Percentiles rank a stretch among this genome's conserved stretches.
Evolutionary conservation across 1,284 basidiomycete species (phyloP).

Genomic region (Ganoderma meredithae): DNA sequence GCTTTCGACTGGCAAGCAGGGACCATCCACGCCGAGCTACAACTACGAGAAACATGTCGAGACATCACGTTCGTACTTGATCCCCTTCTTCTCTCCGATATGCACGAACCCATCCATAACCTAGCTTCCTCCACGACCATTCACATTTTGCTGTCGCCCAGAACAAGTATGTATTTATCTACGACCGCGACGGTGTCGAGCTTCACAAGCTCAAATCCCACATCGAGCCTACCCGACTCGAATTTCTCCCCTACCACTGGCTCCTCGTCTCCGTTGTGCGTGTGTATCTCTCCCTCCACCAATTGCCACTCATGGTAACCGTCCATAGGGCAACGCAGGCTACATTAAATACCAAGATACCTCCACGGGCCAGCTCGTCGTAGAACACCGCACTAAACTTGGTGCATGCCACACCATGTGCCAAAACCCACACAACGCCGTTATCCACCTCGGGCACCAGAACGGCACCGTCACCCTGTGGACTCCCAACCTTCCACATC

Average conservation of each 20-base stretch:
- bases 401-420: constrained; percentile 89
- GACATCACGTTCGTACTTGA: constrained; percentile 82
- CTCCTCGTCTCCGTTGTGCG: constrained; percentile 85
- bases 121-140: constrained; percentile 93
- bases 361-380: constrained; percentile 89
- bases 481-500: constrained; percentile 93
- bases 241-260: constrained; percentile 97
- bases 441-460: constrained; percentile 93
- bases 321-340: constrained; percentile 79
- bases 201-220: constrained; percentile 87
- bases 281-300: constrained; percentile 29
- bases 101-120: constrained; percentile 10
- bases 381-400: constrained; percentile 90
- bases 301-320: background rate
- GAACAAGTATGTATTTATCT: constrained; percentile 96
- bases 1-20: constrained; percentile 96
- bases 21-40: constrained; percentile 87
- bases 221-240: constrained; percentile 90
- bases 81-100: background rate
- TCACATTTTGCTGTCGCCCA: constrained; percentile 96
- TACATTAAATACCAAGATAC: constrained; percentile 98
- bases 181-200: constrained; percentile 94
- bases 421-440: constrained; percentile 92
- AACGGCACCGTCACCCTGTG: constrained; percentile 94
- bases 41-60: constrained; percentile 87